Conservation (phyloP, 106 monocot species). For the Acorus calamus region DNA sequence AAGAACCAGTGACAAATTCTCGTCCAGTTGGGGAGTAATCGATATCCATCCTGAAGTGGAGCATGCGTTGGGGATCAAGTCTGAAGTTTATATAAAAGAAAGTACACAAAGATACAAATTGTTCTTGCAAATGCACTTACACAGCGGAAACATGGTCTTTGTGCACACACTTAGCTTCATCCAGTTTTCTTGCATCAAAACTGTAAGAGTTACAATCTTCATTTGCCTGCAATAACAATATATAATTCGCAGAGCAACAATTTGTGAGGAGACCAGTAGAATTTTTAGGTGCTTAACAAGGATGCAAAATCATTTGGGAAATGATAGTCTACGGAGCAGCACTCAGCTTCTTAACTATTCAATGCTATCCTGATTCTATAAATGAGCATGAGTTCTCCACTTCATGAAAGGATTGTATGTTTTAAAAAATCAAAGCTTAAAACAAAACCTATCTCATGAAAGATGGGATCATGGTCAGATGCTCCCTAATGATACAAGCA, state of each 20-base stretch:
- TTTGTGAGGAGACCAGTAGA: too few species aligned
- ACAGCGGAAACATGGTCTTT: conserved; percentile 95
- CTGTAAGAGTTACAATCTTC: conserved; percentile 96
- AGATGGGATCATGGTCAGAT: too few species aligned
- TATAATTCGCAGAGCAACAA: neutral
- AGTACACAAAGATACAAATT: neutral
- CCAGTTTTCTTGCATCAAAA: conserved; percentile 83
- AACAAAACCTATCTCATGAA: too few species aligned
- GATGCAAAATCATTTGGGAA: too few species aligned
- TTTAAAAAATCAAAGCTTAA: too few species aligned
- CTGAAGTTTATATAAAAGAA: neutral
- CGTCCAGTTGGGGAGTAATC: conserved; percentile 97
- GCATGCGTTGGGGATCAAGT: neutral
- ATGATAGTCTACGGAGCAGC: too few species aligned
- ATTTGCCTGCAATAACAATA: conserved; percentile 61
- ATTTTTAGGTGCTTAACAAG: too few species aligned
- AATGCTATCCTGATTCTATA: too few species aligned
- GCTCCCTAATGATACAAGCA: too few species aligned
- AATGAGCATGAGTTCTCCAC: too few species aligned
- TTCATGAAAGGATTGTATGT: too few species aligned
- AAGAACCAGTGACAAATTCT: conserved; percentile 98
- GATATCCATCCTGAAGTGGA: conserved; percentile 80
- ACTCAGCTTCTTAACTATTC: too few species aligned
- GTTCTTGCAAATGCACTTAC: conserved; percentile 34
- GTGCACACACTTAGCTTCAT: conserved; percentile 92